These are phyloP conservation scores for Aegilops speltoides DNA, from an alignment of 176 grass and related monocot species.

Conservation along the genomic window DNA sequence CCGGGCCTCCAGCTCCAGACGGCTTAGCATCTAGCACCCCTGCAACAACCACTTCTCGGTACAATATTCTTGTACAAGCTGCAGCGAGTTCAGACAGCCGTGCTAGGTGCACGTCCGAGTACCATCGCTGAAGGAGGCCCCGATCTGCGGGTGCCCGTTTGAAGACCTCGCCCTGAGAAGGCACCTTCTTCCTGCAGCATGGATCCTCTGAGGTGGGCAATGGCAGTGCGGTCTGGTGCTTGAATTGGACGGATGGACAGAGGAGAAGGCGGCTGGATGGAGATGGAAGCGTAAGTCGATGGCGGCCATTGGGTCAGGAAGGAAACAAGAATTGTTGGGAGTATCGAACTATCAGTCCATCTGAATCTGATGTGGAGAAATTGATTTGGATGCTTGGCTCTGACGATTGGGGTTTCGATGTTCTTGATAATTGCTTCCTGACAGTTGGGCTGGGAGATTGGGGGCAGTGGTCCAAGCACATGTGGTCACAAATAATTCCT, in stretches of 20 bases:
- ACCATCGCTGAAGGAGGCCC: conserved; percentile 58
- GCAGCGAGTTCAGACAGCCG: neutral
- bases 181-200: conserved; percentile 8
- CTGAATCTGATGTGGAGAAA: conserved; percentile 3
- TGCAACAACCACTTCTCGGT: conserved; percentile 24
- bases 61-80: neutral
- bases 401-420: neutral
- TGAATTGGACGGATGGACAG: conserved; percentile 6
- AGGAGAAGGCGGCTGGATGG: conserved; percentile 9
- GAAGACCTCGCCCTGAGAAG: conserved; percentile 43
- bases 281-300: conserved; percentile 24
- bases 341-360: neutral
- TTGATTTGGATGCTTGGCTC: conserved; percentile 7
- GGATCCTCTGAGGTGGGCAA: conserved; percentile 32
- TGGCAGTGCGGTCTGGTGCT: neutral
- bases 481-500: conserved; percentile 36
- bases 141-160: conserved; percentile 66
- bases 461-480: conserved; percentile 26
- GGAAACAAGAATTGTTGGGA: neutral
- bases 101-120: neutral
- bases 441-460: conserved; percentile 21
- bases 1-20: conserved; percentile 35
- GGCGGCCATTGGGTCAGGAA: conserved; percentile 34
- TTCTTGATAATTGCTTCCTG: conserved; percentile 12
- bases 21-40: conserved; percentile 29